Conservation (phyloP, 1,284 basidiomycete genomes). For the Ustilago trichophora region DNA sequence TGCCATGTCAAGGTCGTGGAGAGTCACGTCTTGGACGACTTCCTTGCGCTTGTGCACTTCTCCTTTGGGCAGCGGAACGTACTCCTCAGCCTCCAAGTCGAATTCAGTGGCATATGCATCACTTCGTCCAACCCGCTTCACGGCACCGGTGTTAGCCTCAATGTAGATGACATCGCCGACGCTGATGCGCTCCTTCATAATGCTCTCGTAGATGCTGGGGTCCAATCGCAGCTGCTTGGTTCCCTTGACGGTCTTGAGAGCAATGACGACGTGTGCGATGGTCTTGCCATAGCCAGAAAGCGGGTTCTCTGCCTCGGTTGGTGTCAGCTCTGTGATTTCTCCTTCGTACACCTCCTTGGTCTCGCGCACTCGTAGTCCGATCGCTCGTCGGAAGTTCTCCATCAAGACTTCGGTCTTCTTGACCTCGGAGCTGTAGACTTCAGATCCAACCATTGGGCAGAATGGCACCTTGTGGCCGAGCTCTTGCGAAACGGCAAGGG, state of each 20-base stretch:
- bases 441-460: constrained; percentile 96
- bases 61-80: constrained; percentile 95
- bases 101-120: constrained; percentile 99
- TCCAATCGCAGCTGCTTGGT: constrained; percentile 95
- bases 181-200: constrained; percentile 95
- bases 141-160: constrained; percentile 91
- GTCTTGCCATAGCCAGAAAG: constrained; percentile 93
- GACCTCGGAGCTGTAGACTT: constrained; percentile 95
- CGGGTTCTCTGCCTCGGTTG: constrained; percentile 72
- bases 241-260: constrained; percentile 97
- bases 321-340: constrained; percentile 95
- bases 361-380: constrained; percentile 76
- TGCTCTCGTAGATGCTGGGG: constrained; percentile 94
- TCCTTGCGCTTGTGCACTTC: constrained; percentile 98
- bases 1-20: constrained; percentile 95
- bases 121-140: constrained; percentile 96
- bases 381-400: constrained; percentile 91
- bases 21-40: constrained; percentile 94
- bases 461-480: constrained; percentile 94
- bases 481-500: constrained; percentile 91
- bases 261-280: constrained; percentile 93
- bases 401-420: constrained; percentile 99
- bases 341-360: constrained; percentile 99
- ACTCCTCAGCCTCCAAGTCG: constrained; percentile 97
- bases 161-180: constrained; percentile 98